These are phyloP conservation scores for Aegilops longissima DNA, from an alignment of 176 grass and related monocot species.

Conservation along the genomic window DNA sequence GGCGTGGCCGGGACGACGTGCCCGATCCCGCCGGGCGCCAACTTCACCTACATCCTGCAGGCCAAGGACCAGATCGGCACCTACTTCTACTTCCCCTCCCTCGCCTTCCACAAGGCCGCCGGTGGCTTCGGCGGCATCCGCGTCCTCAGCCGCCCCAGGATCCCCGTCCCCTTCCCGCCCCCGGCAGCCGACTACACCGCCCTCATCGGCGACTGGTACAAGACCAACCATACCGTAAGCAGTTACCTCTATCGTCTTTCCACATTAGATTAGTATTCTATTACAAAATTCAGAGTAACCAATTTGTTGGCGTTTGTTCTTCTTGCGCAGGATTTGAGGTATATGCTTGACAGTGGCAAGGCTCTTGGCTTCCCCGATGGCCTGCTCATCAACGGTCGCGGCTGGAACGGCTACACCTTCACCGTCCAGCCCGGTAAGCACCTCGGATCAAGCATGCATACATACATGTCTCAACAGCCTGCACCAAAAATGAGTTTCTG, in stretches of 20 bases:
- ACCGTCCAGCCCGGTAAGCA: constrained; percentile 58
- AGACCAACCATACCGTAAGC: constrained; percentile 75
- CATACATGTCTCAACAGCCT: background rate
- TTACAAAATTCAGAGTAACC: background rate
- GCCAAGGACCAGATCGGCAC: constrained; percentile 94
- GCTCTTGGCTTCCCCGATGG: constrained; percentile 65
- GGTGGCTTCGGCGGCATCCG: constrained; percentile 86
- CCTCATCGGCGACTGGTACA: constrained; percentile 91
- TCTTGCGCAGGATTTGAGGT: constrained; percentile 57
- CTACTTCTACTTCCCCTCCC: constrained; percentile 95
- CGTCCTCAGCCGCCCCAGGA: constrained; percentile 76
- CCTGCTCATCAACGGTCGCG: constrained; percentile 68
- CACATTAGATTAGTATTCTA: background rate
- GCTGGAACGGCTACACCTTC: constrained; percentile 62
- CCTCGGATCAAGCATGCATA: background rate
- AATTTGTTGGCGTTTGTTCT: background rate
- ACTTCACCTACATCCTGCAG: constrained; percentile 93
- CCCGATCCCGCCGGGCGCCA: constrained; percentile 75
- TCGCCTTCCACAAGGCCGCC: constrained; percentile 90
- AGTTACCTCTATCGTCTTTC: background rate
- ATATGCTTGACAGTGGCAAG: constrained; percentile 62
- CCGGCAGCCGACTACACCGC: constrained; percentile 77
- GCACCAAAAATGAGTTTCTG: background rate
- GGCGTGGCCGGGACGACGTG: constrained; percentile 87
- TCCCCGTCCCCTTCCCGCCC: constrained; percentile 87